Base-by-base conservation (phyloP, 768 basidiomycete species). In the Infundibulicybe gibba region DNA sequence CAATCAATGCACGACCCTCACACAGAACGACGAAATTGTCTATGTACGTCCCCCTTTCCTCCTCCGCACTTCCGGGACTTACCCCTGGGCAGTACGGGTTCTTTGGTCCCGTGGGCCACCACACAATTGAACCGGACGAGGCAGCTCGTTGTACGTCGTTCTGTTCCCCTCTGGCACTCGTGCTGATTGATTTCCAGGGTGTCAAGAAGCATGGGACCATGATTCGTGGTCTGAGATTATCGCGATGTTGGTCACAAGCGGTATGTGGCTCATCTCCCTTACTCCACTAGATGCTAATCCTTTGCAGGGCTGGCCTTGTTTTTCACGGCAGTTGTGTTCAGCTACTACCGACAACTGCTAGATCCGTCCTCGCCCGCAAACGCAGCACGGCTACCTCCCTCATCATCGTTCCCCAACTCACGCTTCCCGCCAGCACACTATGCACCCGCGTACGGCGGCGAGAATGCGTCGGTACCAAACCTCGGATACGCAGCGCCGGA, bases 341-440 rank as follows among this genome's bases (percentile, higher is more conserved):
- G 75, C 12, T 94, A 83, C 69, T 82, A 86, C 58, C 83, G 84
- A 17, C 90, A 94, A 64, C 58, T 81, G 1, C 74, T 83, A 31
- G 85, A 90, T 61, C 90, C 90, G 1, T 62, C 75, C 3, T 79
- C 78, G 51, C 62, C 72, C 33, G 75, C 66, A 44, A 83, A 85
- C 59, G 54, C 71, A 34, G 57, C 65, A 11, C 80, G 80, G 35
- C 69, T 71, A 11, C 75, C 81, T 52, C 25, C 25, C 25, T 25
- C 25, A 25, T 49, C 68, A 47, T n/a, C n/a, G n/a, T 70, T 65
- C 55, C 52, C 54, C 32, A 71, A 70, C 30, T 60, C 58, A 40
- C 66, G 61, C 39, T 62, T 56, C 38, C 71, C 54, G 54, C 76
- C 81, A 1, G 54, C 70, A 2, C 75, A 79, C 58, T 86, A 87